Evolutionary conservation across 129 eudicot species (phyloP).

Genomic region (Helianthus annuus): DNA sequence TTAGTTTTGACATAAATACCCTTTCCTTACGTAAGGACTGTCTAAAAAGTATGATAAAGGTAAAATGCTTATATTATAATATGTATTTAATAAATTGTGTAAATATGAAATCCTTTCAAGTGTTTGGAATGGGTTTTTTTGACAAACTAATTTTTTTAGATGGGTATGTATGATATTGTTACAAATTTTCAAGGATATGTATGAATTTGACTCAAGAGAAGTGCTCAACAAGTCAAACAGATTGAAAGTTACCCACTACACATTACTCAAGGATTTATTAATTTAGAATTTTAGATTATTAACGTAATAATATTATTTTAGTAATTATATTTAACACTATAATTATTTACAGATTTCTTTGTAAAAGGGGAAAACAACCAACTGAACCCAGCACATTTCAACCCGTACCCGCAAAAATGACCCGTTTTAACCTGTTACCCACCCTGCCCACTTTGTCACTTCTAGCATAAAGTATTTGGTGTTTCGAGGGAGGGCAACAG

Average conservation of each 20-base stretch:
- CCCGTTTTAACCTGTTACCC: neutral
- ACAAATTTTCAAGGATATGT: neutral
- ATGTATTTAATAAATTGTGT: too few species aligned
- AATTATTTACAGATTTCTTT: neutral
- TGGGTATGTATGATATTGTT: neutral
- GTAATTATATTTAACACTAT: neutral
- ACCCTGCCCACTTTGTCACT: neutral
- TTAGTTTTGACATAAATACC: neutral
- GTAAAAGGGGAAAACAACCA: neutral
- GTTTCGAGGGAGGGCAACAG: constrained; percentile 13
- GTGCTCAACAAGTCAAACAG: neutral
- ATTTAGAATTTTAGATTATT: neutral
- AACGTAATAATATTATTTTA: neutral
- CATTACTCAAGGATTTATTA: neutral
- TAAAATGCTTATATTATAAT: neutral
- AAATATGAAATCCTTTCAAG: too few species aligned
- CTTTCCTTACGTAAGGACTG: neutral
- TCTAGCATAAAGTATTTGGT: constrained; percentile 8
- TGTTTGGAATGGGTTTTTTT: too few species aligned
- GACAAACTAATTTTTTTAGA: neutral
- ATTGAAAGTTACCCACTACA: neutral
- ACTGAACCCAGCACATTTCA: neutral
- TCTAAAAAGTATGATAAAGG: neutral
- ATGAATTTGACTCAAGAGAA: neutral
- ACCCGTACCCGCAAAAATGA: constrained; percentile 3